Evolutionary conservation across 75 land plant species (phyloP).

Genomic region (Selaginella tamariscina): DNA sequence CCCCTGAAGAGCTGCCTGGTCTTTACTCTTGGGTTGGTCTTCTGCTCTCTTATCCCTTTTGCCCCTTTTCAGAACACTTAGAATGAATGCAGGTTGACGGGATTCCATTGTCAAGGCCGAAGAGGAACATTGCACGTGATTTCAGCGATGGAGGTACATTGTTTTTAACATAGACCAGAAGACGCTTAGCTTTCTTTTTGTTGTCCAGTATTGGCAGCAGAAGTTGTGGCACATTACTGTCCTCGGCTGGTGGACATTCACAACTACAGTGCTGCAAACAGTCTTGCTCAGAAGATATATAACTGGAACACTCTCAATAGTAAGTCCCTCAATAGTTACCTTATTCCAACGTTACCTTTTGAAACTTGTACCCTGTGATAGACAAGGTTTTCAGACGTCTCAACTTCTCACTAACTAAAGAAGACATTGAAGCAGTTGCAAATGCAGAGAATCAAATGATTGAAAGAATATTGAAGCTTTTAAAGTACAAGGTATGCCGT

Average conservation of each 20-base stretch:
- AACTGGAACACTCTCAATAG: conserved; percentile 38
- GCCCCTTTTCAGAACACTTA: background rate
- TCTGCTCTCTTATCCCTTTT: background rate
- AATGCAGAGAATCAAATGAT: conserved; percentile 33
- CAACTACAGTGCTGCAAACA: conserved; percentile 38
- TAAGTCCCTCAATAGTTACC: conserved; percentile 6
- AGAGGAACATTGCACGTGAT: conserved; percentile 35
- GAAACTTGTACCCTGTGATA: conserved; percentile 8
- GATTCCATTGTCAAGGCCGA: conserved; percentile 36
- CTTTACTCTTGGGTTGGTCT: conserved; percentile 30
- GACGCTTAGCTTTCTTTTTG: background rate
- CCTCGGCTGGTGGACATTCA: conserved; percentile 33
- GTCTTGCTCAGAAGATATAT: conserved; percentile 35
- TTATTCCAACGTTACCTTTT: background rate
- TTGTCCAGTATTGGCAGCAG: conserved; percentile 32
- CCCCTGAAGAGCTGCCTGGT: conserved; percentile 33
- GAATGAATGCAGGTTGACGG: conserved; percentile 29
- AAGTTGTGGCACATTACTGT: conserved; percentile 38
- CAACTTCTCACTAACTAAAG: conserved; percentile 33
- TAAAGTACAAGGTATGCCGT: conserved; percentile 28
- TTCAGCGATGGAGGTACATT: conserved; percentile 39
- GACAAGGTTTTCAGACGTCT: conserved; percentile 35
- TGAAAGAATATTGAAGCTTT: conserved; percentile 32
- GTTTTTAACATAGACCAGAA: background rate
- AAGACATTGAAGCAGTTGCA: conserved; percentile 34